Base-by-base conservation (phyloP, 2,329 filamentous ascomycete species). In the Diaporthe nobilis region DNA sequence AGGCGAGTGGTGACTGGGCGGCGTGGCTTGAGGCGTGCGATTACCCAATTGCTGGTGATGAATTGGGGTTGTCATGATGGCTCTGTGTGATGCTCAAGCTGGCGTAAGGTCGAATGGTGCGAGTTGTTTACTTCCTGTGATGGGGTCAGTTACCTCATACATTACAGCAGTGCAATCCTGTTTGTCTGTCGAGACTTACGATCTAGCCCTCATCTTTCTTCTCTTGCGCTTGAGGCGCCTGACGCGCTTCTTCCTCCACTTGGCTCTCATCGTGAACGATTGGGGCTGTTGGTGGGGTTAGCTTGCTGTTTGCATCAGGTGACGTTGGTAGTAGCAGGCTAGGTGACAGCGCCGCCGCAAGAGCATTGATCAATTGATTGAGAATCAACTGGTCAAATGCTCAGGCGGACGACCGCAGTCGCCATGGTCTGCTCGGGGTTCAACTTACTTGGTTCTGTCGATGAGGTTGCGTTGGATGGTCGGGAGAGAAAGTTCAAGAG, bases 161-260 rank as follows among this genome's bases (percentile, higher is more conserved):
- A 31, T 15, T 20, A 67, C 44, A n/a, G 17, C 15, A 34, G 73
- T 12, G 51, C 55, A 15, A 34, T 39, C 65, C 31, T 17, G 28
- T 61, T 10, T 7, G 22, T 15, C 25, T 57, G 57, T 75, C 53
- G 55, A 88, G 49, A 90, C 95, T 92, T 92, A 98, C 97, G 93
- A 96, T 90, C 97, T 91, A 85, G 96, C 97, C 88, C 97, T 93
- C 90, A 97, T 98, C 96, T 99, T 99, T 95, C 97, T 97, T 91
- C 97, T 95, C 96, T 99, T 99, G 87, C 96, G 94, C 94, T 98
- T 98, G 88, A 99, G 95, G 89, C 97, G 94, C 85, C 97, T 92
- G 90, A 98, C 96, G 88, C 97, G 93, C 96, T 99, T 99, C 94
- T 99, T 99, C 92, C 96, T 97, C 97, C 97, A 98, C 92, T 98